Conservation (phyloP, 306 rosid genomes). For the Casuarina glauca region DNA sequence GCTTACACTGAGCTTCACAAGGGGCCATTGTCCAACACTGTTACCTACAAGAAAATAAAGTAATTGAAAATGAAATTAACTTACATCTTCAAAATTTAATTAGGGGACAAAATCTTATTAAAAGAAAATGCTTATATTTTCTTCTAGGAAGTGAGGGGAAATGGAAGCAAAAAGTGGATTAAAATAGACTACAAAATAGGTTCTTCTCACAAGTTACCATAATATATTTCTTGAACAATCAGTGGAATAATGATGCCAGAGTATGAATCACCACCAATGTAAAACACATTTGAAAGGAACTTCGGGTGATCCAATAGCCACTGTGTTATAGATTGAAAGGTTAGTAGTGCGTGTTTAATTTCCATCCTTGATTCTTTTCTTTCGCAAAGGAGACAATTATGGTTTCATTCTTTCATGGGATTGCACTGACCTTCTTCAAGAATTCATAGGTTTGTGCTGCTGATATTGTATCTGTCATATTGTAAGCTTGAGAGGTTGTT, state of each 20-base stretch:
- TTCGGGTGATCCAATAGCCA: slow-evolving; percentile 50
- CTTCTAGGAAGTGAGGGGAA: neutral
- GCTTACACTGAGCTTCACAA: slow-evolving; percentile 19
- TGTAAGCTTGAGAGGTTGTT: slow-evolving; percentile 23
- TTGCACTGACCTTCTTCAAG: slow-evolving; percentile 36
- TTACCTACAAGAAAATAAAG: slow-evolving; percentile 9
- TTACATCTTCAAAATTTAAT: neutral
- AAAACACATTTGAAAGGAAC: slow-evolving; percentile 46
- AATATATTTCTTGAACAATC: slow-evolving; percentile 36
- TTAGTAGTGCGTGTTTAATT: neutral
- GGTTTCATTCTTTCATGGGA: no score
- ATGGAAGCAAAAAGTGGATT: neutral
- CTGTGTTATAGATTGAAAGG: slow-evolving; percentile 17
- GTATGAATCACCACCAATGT: slow-evolving; percentile 55
- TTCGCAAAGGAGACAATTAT: neutral
- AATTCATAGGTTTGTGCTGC: slow-evolving; percentile 34
- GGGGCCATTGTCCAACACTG: neutral
- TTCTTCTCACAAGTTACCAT: slow-evolving; percentile 30
- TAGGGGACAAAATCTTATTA: neutral
- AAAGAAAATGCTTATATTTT: no score
- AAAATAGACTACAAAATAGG: neutral
- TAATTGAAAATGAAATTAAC: neutral
- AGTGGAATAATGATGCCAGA: slow-evolving; percentile 38
- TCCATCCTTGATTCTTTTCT: neutral
- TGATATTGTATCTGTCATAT: slow-evolving; percentile 24